Conservation (phyloP, 148 eudicot genomes). For the Polygonum maritimum region DNA sequence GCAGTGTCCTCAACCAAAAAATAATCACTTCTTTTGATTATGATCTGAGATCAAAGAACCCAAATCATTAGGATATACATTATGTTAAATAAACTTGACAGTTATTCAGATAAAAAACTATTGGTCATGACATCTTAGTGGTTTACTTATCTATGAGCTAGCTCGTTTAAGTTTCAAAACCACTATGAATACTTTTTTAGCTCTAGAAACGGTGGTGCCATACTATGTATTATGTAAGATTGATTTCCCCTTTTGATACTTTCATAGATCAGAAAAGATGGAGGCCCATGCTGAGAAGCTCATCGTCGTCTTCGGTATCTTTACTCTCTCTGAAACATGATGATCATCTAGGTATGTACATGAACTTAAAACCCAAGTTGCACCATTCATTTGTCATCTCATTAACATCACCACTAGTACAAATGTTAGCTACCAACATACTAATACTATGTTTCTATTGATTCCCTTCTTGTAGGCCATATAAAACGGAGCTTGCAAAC, state of each 20-base stretch:
- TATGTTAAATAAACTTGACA: no score
- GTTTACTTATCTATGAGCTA: background rate
- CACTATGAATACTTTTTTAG: background rate
- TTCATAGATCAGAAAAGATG: background rate
- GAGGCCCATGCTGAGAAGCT: background rate
- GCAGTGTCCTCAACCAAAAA: no score
- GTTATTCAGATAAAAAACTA: background rate
- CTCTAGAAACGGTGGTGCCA: background rate
- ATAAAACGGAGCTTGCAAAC: constrained; percentile 1
- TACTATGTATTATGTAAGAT: background rate
- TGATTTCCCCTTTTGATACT: background rate
- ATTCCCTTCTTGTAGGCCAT: background rate
- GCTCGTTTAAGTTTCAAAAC: background rate
- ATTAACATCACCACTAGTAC: background rate
- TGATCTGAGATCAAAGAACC: no score
- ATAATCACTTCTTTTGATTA: no score
- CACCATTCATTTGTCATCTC: background rate
- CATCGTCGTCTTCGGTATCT: background rate
- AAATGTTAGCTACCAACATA: background rate
- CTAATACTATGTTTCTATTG: background rate
- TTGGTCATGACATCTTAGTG: background rate
- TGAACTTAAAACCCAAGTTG: background rate
- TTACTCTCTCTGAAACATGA: background rate
- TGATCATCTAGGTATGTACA: background rate
- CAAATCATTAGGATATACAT: no score